Evolutionary conservation across 1,284 basidiomycete genomes (phyloP).

Genomic region (Boletus nobilissimus): DNA sequence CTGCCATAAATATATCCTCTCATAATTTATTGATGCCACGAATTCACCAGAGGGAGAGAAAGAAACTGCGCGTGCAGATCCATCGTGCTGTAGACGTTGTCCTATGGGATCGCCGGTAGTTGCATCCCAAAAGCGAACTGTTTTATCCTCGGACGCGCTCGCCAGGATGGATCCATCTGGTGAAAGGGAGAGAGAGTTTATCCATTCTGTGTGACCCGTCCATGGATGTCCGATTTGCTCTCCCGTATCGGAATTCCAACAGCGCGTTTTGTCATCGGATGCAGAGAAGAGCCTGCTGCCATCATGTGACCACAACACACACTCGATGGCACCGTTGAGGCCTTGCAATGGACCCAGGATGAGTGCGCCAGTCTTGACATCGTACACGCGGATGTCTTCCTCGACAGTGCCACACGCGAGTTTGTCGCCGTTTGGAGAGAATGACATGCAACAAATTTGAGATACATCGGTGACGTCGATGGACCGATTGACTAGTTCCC

Average conservation of each 20-base stretch:
- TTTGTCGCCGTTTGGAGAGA: conserved; percentile 12
- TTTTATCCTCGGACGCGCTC: conserved; percentile 19
- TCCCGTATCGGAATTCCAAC: conserved; percentile 17
- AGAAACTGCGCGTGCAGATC: background rate
- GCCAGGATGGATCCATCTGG: conserved; percentile 19
- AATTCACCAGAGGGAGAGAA: conserved; percentile 25
- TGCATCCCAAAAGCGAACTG: conserved; percentile 30
- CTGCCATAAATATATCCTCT: background rate
- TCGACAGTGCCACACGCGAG: background rate
- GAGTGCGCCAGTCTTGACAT: background rate
- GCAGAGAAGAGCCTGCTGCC: background rate
- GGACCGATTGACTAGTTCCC: background rate
- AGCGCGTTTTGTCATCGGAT: background rate
- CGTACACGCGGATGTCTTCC: conserved; percentile 1
- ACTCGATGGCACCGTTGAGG: background rate
- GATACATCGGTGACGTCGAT: background rate
- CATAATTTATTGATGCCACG: background rate
- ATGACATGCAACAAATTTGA: background rate
- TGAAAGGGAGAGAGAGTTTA: conserved; percentile 14
- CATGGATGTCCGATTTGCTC: background rate
- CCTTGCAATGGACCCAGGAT: background rate
- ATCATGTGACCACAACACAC: conserved; percentile 11
- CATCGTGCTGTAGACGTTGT: conserved; percentile 2
- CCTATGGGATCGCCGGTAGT: background rate
- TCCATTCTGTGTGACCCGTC: background rate